Conservation (phyloP, 2,329 filamentous ascomycete species). For the Geosmithia flava region DNA sequence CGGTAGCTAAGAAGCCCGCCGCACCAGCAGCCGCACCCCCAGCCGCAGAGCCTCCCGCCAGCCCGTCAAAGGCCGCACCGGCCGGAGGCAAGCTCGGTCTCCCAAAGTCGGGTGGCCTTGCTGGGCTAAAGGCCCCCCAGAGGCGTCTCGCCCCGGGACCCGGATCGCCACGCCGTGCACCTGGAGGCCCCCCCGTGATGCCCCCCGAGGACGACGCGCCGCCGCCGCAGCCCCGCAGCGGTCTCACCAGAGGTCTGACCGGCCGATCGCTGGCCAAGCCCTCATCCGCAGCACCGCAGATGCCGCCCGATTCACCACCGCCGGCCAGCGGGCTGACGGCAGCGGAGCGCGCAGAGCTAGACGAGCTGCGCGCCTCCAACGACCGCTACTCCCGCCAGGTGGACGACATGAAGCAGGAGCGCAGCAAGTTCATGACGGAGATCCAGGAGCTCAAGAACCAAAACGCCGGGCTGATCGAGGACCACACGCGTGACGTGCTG, state of each 20-base stretch:
- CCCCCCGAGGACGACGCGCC: constrained; percentile 46
- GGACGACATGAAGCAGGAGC: constrained; percentile 73
- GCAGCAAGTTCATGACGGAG: constrained; percentile 70
- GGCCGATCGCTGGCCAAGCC: constrained; percentile 78
- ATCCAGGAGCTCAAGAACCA: constrained; percentile 93
- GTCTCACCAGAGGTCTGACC: constrained; percentile 67
- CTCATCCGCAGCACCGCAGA: constrained; percentile 33
- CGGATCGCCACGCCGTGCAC: constrained; percentile 41
- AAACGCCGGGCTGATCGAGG: constrained; percentile 92
- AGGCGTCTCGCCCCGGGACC: constrained; percentile 37
- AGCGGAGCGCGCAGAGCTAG: constrained; percentile 83
- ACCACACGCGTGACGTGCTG: constrained; percentile 88
- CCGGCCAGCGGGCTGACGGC: constrained; percentile 55
- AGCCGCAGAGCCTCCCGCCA: constrained; percentile 40
- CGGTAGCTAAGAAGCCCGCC: constrained; percentile 30
- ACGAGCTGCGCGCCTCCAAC: constrained; percentile 75
- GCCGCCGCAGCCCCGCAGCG: constrained; percentile 49
- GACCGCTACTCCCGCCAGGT: constrained; percentile 63
- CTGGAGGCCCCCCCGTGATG: constrained; percentile 32
- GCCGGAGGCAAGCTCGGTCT: constrained; percentile 41
- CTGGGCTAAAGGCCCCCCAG: constrained; percentile 47
- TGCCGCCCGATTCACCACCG: constrained; percentile 42
- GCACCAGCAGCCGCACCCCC: constrained; percentile 25
- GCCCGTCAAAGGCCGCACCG: constrained; percentile 44
- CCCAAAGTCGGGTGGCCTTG: constrained; percentile 37